Evolutionary conservation across 1,284 basidiomycete species (phyloP).

Genomic region (Apiotrichum akiyoshidainum): DNA sequence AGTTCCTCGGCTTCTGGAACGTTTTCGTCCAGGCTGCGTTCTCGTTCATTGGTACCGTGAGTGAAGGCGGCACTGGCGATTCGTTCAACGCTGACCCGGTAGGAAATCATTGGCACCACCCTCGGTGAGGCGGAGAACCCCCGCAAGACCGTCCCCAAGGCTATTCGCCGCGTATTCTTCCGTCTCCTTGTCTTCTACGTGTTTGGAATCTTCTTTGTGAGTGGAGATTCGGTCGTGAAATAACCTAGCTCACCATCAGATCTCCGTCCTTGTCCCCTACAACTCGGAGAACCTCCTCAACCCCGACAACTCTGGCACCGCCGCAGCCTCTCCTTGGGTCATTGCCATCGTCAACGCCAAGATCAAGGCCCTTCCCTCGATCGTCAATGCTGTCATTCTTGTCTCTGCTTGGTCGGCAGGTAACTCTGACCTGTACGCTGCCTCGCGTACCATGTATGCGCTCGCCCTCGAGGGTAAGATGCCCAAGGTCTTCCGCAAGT

Average conservation of each 20-base stretch:
- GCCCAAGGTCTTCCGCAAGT: conserved; percentile 52
- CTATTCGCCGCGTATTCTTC: conserved; percentile 75
- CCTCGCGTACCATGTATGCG: conserved; percentile 78
- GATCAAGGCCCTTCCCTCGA: conserved; percentile 60
- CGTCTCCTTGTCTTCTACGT: conserved; percentile 71
- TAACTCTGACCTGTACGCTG: conserved; percentile 74
- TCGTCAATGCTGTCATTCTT: conserved; percentile 57
- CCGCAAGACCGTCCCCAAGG: conserved; percentile 71
- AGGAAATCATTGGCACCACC: conserved; percentile 66
- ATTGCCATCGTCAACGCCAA: conserved; percentile 75
- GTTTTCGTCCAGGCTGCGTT: conserved; percentile 75
- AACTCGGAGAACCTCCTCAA: conserved; percentile 62
- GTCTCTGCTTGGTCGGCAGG: conserved; percentile 79
- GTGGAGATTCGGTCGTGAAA: background rate
- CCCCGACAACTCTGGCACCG: conserved; percentile 54
- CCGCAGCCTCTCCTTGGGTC: conserved; percentile 65
- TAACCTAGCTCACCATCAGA: conserved; percentile 27
- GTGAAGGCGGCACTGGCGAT: background rate
- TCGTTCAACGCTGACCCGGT: background rate
- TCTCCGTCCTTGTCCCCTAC: conserved; percentile 75
- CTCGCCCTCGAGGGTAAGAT: conserved; percentile 73
- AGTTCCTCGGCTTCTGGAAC: conserved; percentile 66
- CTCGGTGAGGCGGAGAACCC: conserved; percentile 62
- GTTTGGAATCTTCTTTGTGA: conserved; percentile 26
- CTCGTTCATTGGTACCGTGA: conserved; percentile 72